These are phyloP conservation scores for Symbiodinium pilosum DNA, from an alignment of 73 alveolate genomes.

Conservation along the genomic window DNA sequence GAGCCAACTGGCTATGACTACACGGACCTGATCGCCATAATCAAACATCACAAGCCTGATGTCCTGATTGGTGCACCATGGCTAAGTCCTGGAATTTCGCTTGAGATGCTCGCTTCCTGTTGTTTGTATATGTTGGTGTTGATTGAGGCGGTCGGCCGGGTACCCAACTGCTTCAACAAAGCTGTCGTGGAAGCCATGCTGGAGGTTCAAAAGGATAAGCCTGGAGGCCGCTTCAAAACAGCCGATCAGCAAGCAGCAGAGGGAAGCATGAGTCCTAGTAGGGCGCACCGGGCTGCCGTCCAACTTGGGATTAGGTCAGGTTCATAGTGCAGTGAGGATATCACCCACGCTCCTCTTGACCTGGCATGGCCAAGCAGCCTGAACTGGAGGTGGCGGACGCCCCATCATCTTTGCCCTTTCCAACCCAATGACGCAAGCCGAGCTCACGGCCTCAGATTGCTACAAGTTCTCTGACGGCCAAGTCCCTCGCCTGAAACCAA, in stretches of 20 bases:
- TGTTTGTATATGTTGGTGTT: not conserved
- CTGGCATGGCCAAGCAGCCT: not conserved
- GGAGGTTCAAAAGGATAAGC: conserved; percentile 42
- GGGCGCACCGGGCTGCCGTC: no score
- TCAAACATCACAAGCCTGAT: conserved; percentile 78
- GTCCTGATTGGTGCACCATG: conserved; percentile 50
- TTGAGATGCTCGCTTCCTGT: not conserved
- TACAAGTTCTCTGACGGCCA: conserved; percentile 80
- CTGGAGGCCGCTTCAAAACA: conserved; percentile 64
- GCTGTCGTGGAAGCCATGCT: conserved; percentile 73
- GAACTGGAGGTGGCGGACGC: conserved; percentile 61
- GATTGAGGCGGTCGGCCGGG: conserved; percentile 76
- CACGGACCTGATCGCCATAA: conserved; percentile 4
- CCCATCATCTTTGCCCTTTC: conserved; percentile 92
- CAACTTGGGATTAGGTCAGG: no score
- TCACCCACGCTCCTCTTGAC: no score
- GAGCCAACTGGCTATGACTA: conserved; percentile 52
- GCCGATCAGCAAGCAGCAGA: no score
- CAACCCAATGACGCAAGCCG: conserved; percentile 88
- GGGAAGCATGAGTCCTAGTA: no score
- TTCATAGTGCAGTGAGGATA: no score
- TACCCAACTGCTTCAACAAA: conserved; percentile 58
- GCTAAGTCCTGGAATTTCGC: not conserved
- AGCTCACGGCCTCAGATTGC: conserved; percentile 82
- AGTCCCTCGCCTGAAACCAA: no score